Conservation (phyloP, 331 rosid genomes). For the Ulmus americana region DNA sequence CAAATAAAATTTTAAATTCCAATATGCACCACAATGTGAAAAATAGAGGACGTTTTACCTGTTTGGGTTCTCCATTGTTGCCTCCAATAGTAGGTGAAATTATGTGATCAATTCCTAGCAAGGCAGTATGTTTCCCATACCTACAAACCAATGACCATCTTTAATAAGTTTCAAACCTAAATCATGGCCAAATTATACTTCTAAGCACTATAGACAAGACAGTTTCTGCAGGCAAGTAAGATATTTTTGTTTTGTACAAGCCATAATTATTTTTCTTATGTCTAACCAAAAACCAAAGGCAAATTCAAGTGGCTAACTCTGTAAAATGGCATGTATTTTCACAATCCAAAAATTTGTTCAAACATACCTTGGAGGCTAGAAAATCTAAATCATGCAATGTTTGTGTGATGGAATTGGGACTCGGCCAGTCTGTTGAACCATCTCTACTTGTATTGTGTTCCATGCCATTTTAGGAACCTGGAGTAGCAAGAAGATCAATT, state of each 20-base stretch:
- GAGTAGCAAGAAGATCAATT: constrained; percentile 89
- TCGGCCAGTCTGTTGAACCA: constrained; percentile 66
- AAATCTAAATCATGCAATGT: constrained; percentile 69
- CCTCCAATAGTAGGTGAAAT: constrained; percentile 95
- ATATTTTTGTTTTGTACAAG: not conserved
- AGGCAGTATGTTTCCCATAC: constrained; percentile 57
- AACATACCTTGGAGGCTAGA: constrained; percentile 67
- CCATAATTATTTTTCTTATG: constrained; percentile 19
- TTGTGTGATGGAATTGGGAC: constrained; percentile 48
- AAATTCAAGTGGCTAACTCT: constrained; percentile 8
- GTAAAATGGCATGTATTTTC: constrained; percentile 6
- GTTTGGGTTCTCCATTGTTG: constrained; percentile 93
- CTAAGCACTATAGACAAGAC: not conserved
- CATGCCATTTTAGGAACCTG: constrained; percentile 88
- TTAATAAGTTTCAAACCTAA: constrained; percentile 11
- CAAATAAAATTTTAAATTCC: constrained; percentile 17
- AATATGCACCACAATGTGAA: constrained; percentile 5
- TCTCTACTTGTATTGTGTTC: constrained; percentile 90
- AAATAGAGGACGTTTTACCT: constrained; percentile 41
- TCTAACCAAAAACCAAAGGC: not conserved
- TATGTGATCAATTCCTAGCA: constrained; percentile 84
- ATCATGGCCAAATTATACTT: too few species aligned
- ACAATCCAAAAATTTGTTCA: constrained; percentile 11
- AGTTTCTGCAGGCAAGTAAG: not conserved
- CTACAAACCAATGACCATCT: constrained; percentile 37